Conservation (phyloP, 768 basidiomycete species). For the Naganishia vaughanmartiniae region DNA sequence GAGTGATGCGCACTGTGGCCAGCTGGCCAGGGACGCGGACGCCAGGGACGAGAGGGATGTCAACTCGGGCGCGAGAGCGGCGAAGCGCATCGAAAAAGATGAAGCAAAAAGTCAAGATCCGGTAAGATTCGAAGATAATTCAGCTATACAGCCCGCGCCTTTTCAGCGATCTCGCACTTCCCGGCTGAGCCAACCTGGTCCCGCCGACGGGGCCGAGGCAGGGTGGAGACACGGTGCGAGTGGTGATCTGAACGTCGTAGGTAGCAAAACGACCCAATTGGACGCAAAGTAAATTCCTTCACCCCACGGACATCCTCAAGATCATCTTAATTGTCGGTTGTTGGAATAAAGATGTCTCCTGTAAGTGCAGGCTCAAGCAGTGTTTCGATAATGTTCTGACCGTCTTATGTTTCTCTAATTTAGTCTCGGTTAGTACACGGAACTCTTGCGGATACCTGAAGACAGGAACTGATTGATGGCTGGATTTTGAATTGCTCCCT, state of each 20-base stretch:
- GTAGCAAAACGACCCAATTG: not conserved
- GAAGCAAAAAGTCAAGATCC: not conserved
- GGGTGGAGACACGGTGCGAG: not conserved
- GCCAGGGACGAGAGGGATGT: no score
- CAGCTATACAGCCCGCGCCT: not conserved
- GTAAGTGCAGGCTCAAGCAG: not conserved
- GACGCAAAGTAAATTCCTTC: not conserved
- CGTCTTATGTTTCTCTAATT: not conserved
- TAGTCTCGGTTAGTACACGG: conserved; percentile 23
- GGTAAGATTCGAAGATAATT: not conserved
- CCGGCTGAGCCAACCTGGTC: not conserved
- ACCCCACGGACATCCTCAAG: conserved; percentile 24
- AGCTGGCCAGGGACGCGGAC: no score
- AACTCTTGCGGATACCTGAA: not conserved
- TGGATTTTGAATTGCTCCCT: conserved; percentile 16
- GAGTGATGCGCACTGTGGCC: no score
- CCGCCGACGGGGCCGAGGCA: conserved; percentile 1
- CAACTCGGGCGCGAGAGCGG: not conserved
- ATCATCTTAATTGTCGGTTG: conserved; percentile 23
- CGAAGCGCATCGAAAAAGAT: not conserved
- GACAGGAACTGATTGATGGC: not conserved
- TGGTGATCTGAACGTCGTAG: conserved; percentile 9
- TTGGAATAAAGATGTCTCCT: conserved; percentile 25
- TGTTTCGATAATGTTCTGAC: not conserved
- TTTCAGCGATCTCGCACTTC: not conserved